Base-by-base conservation (phyloP, 352 stramenopile genomes). In the Pythium diclinum region DNA sequence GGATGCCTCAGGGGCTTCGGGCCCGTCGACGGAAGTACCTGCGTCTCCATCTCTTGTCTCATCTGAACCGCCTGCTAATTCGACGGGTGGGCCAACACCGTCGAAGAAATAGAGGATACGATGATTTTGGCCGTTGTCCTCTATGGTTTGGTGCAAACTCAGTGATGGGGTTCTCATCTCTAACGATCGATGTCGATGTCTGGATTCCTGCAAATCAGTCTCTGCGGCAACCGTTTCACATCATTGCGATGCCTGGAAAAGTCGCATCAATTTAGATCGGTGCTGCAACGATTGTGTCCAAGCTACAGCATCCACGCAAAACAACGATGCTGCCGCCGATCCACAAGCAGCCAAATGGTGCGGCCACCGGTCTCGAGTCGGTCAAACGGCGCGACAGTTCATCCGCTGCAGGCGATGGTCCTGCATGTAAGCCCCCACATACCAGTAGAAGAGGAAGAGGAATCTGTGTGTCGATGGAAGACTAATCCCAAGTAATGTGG, bases 281-380 rank as follows among this genome's bases (percentile, higher is more conserved):
- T 21, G 6, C 38, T 21, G 8, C 7, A 25, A 21, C 34, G 36
- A 30, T 33, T 47, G 44, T 7, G 13, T 5, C 8, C 42, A 14
- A 48, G 25, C 25, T 28, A 28, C 4, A 28, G 25, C 25, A 28
- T 3, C 25, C 16, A 17, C 30, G 47, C 17, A 59, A 34, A 19
- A 56, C 17, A 23, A 76, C 68, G 59, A 83, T 87, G 76, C 48
- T 87, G 8, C 74, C 78, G 36, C 76, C 76, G 13, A 85, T 85
- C 63, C 59, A 79, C 65, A 81, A 83, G 63, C 75, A 65, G 4
- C 34, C 56, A 3, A 75, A 59, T 16, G 61, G 47, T 10, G 19
- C 14, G 4, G 21, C 47, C 13, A 38, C 17, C 14, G 6, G 8
- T 30, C 3, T 30, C n/a, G 59, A 65, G 25, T 56, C 44, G 17